Base-by-base conservation (phyloP, 2,329 filamentous ascomycete species). In the Xylogone sp. region DNA sequence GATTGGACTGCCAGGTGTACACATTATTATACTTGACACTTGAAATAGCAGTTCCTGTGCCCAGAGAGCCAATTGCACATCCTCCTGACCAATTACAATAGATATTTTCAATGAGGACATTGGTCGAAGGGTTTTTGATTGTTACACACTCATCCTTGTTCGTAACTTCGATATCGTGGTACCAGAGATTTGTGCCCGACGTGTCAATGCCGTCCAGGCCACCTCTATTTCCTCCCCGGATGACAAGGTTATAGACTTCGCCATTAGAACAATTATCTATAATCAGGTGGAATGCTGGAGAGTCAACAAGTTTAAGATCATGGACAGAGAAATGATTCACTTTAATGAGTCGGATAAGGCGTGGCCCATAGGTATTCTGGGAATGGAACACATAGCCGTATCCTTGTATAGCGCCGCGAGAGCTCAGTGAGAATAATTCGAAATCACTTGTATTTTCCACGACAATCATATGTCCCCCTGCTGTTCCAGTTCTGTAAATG, bases 81-180 rank as follows among this genome's bases (percentile, higher is more conserved):
- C 77, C 79, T 16, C 79, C 81, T n/a, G 72, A 77, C 75, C 75
- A 79, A 69, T 84, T 84, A 68, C 81, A 84, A 67, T 81, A 80
- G 53, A 84, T 72, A 56, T 76, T 78, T 59, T 84, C 80, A 34
- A 83, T 65, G n/a, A 82, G 69, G 34, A 83, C 74, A 61, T 82
- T 74, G 48, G 73, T 79, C 77, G 56, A 79, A 72, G 3, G 78
- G 62, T 82, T 77, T 73, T 79, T 82, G 53, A 81, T 75, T 2
- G 78, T 81, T 0, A 82, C 77, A 60, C 78, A 82, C 61, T 83
- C 81, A 59, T 83, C 78, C 64, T 81, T 82, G 72, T 83, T 84
- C 21, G 80, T 81, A 5, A 83, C 79, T 68, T 77, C 76, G 43
- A 83, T 70, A 61, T 84, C 80, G 59, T 83, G 80, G 45, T 82